phyloP scores from a whole-genome alignment of 140 eudicot species.

The Bidens hawaiensis region DNA sequence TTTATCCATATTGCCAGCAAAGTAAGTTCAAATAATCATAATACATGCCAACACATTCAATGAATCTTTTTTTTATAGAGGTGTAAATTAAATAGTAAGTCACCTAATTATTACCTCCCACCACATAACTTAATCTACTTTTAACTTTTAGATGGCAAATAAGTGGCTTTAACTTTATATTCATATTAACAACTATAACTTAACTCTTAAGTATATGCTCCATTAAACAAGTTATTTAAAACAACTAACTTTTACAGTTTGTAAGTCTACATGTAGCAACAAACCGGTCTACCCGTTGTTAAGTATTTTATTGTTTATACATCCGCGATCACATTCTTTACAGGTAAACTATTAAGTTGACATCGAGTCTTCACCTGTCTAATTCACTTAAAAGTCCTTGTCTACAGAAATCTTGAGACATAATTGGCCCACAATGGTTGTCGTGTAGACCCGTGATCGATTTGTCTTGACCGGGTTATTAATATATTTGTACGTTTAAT shows the following conservation, averaged over 20 bases:
- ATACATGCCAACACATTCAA: conserved; percentile 10
- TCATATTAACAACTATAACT: conserved; percentile 7
- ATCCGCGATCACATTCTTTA: conserved; percentile 24
- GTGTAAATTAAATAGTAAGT: conserved; percentile 10
- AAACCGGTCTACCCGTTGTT: conserved; percentile 12
- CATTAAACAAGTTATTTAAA: no score
- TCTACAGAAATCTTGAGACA: conserved; percentile 12
- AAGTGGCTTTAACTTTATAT: conserved; percentile 7
- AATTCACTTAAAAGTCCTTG: conserved; percentile 25
- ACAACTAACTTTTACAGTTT: conserved; percentile 8
- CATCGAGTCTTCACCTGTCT: conserved; percentile 14
- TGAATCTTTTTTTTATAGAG: neutral
- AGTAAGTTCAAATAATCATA: conserved; percentile 7
- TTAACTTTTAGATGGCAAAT: conserved; percentile 5
- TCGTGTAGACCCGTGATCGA: conserved; percentile 13
- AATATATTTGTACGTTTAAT: neutral
- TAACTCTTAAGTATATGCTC: conserved; percentile 1
- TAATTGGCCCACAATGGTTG: conserved; percentile 36
- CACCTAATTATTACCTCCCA: conserved; percentile 10
- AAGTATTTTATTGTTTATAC: conserved; percentile 5
- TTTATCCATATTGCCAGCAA: neutral
- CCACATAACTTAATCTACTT: neutral
- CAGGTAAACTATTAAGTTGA: conserved; percentile 2
- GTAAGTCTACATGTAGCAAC: conserved; percentile 29
- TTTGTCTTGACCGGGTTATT: neutral